These are phyloP conservation scores for Emydomyces testavorans DNA, from an alignment of 2,329 filamentous ascomycete genomes.

Conservation along the genomic window DNA sequence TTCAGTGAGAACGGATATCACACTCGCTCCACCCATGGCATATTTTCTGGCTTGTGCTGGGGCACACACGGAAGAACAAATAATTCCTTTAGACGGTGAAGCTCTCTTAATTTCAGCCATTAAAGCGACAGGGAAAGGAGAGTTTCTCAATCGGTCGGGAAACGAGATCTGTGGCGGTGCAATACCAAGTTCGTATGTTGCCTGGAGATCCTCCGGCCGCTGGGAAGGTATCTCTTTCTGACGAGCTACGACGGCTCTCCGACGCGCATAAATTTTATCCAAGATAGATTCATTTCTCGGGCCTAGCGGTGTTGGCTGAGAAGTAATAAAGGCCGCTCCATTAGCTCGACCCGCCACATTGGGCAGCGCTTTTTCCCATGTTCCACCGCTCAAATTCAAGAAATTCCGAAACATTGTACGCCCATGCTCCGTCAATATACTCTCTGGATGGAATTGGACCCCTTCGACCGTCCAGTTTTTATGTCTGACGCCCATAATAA, in stretches of 20 bases:
- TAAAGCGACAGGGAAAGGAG: slow-evolving; percentile 76
- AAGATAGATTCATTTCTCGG: slow-evolving; percentile 71
- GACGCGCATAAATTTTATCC: slow-evolving; percentile 77
- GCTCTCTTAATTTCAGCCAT: slow-evolving; percentile 97
- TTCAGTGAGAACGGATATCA: slow-evolving; percentile 96
- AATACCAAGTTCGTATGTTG: slow-evolving; percentile 70
- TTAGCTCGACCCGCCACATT: slow-evolving; percentile 23
- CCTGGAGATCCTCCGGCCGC: slow-evolving; percentile 69
- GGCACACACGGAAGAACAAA: slow-evolving; percentile 75
- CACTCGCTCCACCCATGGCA: slow-evolving; percentile 84
- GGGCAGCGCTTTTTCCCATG: slow-evolving; percentile 61
- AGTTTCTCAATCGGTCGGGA: slow-evolving; percentile 63
- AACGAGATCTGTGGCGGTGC: slow-evolving; percentile 77
- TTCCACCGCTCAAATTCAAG: slow-evolving; percentile 73
- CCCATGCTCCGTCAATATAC: slow-evolving; percentile 83
- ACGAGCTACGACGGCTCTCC: slow-evolving; percentile 60
- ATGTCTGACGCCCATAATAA: slow-evolving; percentile 96
- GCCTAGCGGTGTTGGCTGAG: slow-evolving; percentile 16
- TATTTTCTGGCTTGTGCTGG: slow-evolving; percentile 85
- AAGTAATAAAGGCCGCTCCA: slow-evolving; percentile 20
- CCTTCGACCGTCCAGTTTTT: slow-evolving; percentile 86
- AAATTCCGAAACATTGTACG: slow-evolving; percentile 89
- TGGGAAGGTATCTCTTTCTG: slow-evolving; percentile 82
- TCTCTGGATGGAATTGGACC: slow-evolving; percentile 96
- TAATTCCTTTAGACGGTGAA: slow-evolving; percentile 91